These are phyloP conservation scores for Cyberlindnera xylosilytica DNA, from an alignment of 805 yeast genomes.

Conservation along the genomic window DNA sequence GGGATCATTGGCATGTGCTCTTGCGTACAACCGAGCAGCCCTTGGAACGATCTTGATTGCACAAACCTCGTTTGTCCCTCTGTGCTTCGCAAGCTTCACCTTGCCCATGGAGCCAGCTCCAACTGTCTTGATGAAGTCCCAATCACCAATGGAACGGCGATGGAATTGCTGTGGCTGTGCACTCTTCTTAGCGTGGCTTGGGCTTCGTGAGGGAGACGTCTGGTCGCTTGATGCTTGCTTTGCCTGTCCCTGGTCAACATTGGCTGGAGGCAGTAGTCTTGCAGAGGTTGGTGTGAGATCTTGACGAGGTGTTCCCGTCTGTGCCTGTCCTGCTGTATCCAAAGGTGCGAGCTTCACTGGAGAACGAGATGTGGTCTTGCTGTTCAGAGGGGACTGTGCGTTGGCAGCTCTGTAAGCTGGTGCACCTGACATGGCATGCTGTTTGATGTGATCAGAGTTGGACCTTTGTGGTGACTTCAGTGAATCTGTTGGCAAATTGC, in stretches of 20 bases:
- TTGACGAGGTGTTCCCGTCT: not conserved
- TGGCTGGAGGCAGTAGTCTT: slow-evolving; percentile 20
- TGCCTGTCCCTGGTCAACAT: slow-evolving; percentile 12
- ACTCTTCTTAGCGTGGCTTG: slow-evolving; percentile 20
- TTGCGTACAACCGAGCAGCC: slow-evolving; percentile 73
- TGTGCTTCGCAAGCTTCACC: slow-evolving; percentile 89
- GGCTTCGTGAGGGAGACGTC: slow-evolving; percentile 9
- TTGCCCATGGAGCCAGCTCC: slow-evolving; percentile 99
- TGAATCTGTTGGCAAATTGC: not conserved
- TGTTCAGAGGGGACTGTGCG: slow-evolving; percentile 6
- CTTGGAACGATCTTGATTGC: slow-evolving; percentile 92
- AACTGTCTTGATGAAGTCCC: slow-evolving; percentile 92
- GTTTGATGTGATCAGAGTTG: not conserved
- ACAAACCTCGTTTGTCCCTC: slow-evolving; percentile 76
- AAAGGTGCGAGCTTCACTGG: slow-evolving; percentile 15
- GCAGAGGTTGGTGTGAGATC: slow-evolving; percentile 10
- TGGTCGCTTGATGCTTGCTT: not conserved
- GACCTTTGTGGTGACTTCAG: slow-evolving; percentile 19
- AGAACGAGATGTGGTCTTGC: slow-evolving; percentile 5
- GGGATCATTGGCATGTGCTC: slow-evolving; percentile 67
- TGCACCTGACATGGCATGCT: not conserved
- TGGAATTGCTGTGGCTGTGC: slow-evolving; percentile 46
- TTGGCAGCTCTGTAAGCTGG: slow-evolving; percentile 3
- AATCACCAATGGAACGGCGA: slow-evolving; percentile 88
- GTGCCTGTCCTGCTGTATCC: slow-evolving; percentile 6